Conservation (phyloP, 805 yeast species). For the Ogataea ramenticola region DNA sequence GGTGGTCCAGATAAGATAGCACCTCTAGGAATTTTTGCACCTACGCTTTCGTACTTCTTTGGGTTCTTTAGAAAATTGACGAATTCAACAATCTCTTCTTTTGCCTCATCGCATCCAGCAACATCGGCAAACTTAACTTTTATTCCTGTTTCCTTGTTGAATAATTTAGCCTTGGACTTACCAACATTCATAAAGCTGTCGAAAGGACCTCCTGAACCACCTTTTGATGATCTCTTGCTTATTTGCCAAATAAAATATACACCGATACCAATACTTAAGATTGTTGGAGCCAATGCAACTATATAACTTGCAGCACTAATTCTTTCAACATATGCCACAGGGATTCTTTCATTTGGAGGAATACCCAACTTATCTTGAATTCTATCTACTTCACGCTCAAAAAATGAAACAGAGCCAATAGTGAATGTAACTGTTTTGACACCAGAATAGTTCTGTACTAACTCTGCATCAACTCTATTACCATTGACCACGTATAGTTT, state of each 20-base stretch:
- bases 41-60: constrained; percentile 72
- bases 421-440: constrained; percentile 43
- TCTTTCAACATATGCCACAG: constrained; percentile 72
- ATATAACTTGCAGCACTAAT: constrained; percentile 58
- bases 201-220: constrained; percentile 58
- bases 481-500: constrained; percentile 73
- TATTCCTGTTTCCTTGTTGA: constrained; percentile 78
- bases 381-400: constrained; percentile 70
- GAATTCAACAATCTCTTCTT: constrained; percentile 93
- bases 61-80: constrained; percentile 86
- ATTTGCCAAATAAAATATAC: constrained; percentile 47
- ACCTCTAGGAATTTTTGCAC: constrained; percentile 94
- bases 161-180: constrained; percentile 81
- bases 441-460: constrained; percentile 18
- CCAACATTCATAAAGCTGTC: constrained; percentile 83
- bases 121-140: constrained; percentile 81
- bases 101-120: constrained; percentile 93
- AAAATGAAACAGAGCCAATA: constrained; percentile 84
- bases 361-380: constrained; percentile 68
- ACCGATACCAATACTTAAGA: constrained; percentile 81
- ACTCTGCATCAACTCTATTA: constrained; percentile 61
- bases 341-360: constrained; percentile 59
- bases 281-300: constrained; percentile 80
- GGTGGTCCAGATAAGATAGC: constrained; percentile 94
- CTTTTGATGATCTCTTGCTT: constrained; percentile 36